Evolutionary conservation across 805 yeast genomes (phyloP), one percentile per base, ranked within the genome.

Genomic region (Wickerhamiella vanderwaltii): DNA sequence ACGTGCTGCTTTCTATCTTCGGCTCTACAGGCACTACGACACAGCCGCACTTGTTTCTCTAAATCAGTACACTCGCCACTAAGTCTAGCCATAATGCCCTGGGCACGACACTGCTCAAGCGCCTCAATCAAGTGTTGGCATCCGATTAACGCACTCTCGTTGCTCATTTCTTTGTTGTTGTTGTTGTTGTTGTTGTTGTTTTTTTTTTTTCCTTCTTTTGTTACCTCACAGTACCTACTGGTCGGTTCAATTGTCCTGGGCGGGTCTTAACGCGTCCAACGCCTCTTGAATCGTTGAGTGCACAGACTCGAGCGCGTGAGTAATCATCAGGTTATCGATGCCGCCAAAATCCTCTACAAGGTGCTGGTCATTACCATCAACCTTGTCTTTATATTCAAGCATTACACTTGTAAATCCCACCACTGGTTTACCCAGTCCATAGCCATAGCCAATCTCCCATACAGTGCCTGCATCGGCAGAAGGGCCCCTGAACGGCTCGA

Each of bases 41-140:
- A 88, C 54, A 73, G 65, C 26, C 79, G 63, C 41, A 91, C 67
- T 39, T 81, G 87, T 48, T 80, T 83, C 54, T 86, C 86, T 52
- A 80, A 78, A 41, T 77, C 75, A 60, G 85, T 84, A 63, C 98
- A 88, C 45, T 73, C 67, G 20, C 97, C 97, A 50, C 84, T 65
- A 6, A 82, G 77, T 57, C 81, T 74, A 49, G 73, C 69, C 46
- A 80, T 51, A 50, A 77, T 79, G 43, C 77, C 79, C 39, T 48
- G 51, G 42, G 69, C 69, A 45, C 74, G 69, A 58, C 98, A 88
- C 56, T 83, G 79, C 53, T 88, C 94, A 5, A 88, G 70, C 0
- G 94, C 95, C 47, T 79, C 77, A 58, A 91, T 85, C 30, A 85
- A 69, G 47, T 79, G 82, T 40, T 72, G 75, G 60, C 98, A 88